Evolutionary conservation across 768 basidiomycete species (phyloP), one percentile per base, ranked within the genome.

Genomic region (Daedaleopsis sinensis): DNA sequence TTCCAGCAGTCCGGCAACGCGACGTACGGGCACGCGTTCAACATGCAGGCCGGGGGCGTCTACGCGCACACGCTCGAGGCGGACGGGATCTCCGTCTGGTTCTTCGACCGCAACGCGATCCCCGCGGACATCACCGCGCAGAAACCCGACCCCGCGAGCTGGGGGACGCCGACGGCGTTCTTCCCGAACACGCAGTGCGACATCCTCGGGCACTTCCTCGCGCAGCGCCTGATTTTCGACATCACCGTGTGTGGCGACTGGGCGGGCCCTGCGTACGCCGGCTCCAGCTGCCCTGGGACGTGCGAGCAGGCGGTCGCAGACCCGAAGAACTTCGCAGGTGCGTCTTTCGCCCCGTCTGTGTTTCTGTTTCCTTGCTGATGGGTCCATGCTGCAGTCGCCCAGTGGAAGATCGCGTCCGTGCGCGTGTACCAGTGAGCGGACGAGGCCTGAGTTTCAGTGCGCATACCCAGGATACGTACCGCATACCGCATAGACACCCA

Each of bases 351-450:
- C 54, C 23, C 47, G 23, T 48, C 55, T 52, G 6, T n/a, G 32
- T n/a, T 21, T 15, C 32, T 21, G 5, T 38, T 21, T 21, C 18
- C 37, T 11, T 24, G 44, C 57, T 37, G 19, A 71, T 38, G 21
- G 9, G 7, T 52, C n/a, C 27, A 10, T 8, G 18, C 16, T 55
- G 6, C 64, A 87, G 84, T 74, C 66, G 84, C 85, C 12, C 73
- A 81, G 69, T 86, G 84, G 84, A 73, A 77, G 60, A 75, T 87
- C 71, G 83, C 83, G 67, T 85, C 81, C 66, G 74, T 87, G 57
- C 79, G 82, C 37, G 80, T 84, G 49, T 87, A 82, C 72, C 75
- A 82, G 56, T 68, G 64, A 61, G 65, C 50, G 39, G 39, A 42
- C 39, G 39, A 11, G 55, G 27, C 39, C 55, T 43, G 42, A 32